Conservation (phyloP, 768 basidiomycete genomes). For the Cystofilobasidium bisporidii region DNA sequence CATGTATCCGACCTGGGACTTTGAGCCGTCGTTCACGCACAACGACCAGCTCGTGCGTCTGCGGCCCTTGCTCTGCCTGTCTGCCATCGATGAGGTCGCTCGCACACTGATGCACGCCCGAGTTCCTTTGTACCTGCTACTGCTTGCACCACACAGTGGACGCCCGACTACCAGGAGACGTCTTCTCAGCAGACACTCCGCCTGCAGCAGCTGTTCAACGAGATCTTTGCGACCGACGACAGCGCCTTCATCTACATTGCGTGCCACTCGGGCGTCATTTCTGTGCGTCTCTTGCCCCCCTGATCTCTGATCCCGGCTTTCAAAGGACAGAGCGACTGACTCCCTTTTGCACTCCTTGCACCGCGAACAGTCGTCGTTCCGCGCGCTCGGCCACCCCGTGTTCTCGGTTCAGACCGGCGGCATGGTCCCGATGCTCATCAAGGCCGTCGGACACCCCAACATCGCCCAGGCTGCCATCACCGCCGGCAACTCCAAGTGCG, state of each 20-base stretch:
- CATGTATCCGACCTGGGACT: slow-evolving; percentile 30
- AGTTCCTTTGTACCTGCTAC: no score
- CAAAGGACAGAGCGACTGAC: no score
- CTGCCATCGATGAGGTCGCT: no score
- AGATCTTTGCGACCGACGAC: slow-evolving; percentile 33
- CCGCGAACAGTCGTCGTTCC: slow-evolving; percentile 26
- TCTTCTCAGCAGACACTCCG: slow-evolving; percentile 29
- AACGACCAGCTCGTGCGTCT: slow-evolving; percentile 29
- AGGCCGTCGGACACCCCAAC: slow-evolving; percentile 26
- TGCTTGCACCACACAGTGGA: slow-evolving; percentile 26
- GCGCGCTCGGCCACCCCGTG: slow-evolving; percentile 30
- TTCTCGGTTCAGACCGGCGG: slow-evolving; percentile 32
- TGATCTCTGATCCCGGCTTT: no score
- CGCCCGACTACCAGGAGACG: slow-evolving; percentile 28
- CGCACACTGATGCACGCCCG: neutral
- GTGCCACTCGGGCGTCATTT: slow-evolving; percentile 43
- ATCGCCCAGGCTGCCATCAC: slow-evolving; percentile 25
- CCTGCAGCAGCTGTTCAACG: slow-evolving; percentile 28
- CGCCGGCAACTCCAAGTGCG: slow-evolving; percentile 1
- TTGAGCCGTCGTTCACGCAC: slow-evolving; percentile 33
- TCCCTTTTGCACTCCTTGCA: no score
- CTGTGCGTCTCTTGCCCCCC: slow-evolving; percentile 31
- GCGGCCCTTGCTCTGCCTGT: neutral
- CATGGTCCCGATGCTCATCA: slow-evolving; percentile 35
- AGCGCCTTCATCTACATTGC: slow-evolving; percentile 34